Evolutionary conservation across 306 rosid species (phyloP).

Genomic region (Fragaria iinumae): DNA sequence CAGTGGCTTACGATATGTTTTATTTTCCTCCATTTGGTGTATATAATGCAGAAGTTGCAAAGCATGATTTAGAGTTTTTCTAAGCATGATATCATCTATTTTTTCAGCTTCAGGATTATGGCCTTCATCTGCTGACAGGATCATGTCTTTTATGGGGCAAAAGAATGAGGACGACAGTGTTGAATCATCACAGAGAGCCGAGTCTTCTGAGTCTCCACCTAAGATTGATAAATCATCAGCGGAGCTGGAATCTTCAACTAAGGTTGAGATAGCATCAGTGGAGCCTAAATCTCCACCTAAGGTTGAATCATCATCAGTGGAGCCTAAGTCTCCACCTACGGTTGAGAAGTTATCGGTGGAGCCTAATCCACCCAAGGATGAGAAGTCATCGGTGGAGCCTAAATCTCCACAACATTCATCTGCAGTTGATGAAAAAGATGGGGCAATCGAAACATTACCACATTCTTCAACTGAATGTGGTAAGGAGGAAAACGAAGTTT

Average conservation of each 20-base stretch:
- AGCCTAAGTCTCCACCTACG: conserved; percentile 33
- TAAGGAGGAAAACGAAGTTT: conserved; percentile 41
- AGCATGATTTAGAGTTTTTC: conserved; percentile 28
- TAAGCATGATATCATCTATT: conserved; percentile 21
- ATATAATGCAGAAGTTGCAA: background rate
- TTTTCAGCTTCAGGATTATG: conserved; percentile 69
- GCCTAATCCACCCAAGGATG: conserved; percentile 40
- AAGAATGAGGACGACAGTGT: conserved; percentile 48
- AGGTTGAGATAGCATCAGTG: background rate
- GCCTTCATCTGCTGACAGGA: conserved; percentile 63
- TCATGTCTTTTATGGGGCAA: conserved; percentile 73
- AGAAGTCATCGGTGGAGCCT: conserved; percentile 26
- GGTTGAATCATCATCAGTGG: conserved; percentile 30
- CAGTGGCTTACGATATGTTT: background rate
- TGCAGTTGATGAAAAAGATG: conserved; percentile 35
- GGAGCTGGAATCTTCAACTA: conserved; percentile 39
- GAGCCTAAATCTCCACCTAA: conserved; percentile 34
- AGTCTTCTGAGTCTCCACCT: conserved; percentile 39
- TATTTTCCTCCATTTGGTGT: background rate
- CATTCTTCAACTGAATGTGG: conserved; percentile 36
- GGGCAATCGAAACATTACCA: conserved; percentile 28
- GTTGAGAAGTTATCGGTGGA: conserved; percentile 36
- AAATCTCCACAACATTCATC: conserved; percentile 31
- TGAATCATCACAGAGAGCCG: conserved; percentile 42
- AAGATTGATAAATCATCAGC: conserved; percentile 39